Evolutionary conservation across 306 rosid species (phyloP), one percentile per base, ranked within the genome.

Genomic region (Trifolium dubium): DNA sequence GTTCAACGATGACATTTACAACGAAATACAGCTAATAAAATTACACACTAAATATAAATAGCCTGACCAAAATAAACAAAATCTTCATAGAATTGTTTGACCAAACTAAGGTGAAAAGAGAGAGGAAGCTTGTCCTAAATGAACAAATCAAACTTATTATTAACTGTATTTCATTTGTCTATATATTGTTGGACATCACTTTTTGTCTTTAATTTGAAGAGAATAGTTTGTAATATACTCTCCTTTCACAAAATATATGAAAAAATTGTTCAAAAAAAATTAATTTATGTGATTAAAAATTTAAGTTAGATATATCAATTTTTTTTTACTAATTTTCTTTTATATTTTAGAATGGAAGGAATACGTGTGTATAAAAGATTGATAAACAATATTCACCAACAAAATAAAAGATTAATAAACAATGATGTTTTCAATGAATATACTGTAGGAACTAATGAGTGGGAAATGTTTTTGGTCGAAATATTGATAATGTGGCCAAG

Each of bases 21-120:
- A 29, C 13, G 64, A 58, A 30, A 15, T 58, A 58, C 64, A 58
- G 64, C 39, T 58, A 30, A 58, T 29, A 29, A 12, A 7, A 11
- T 35, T 11, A 18, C 40, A 37, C 9, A 15, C 17, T 5, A 49
- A 49, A 13, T n/a, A 14, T 15, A n/a, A n/a, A n/a, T 49, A 5
- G 23, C 55, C 3, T 49, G 55, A 44, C 8, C 10, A 1, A 49
- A 49, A 10, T 49, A 49, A 50, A 49, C 55, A 49, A 49, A 49
- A n/a, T 1, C 2, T n/a, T 5, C 8, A 49, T 49, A 17, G 30
- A 17, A 17, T 15, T 17, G n/a, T n/a, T n/a, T 46, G 18, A 47
- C 53, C 53, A 47, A 44, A 40, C 3, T 47, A 19, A 54, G 31
- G 77, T 54, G 77, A 53, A 53, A 10, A 47, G 31, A 32, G 31